Evolutionary conservation across 2,329 filamentous ascomycete genomes (phyloP), one percentile per base, ranked within the genome.

Genomic region (Sporothrix protearum): DNA sequence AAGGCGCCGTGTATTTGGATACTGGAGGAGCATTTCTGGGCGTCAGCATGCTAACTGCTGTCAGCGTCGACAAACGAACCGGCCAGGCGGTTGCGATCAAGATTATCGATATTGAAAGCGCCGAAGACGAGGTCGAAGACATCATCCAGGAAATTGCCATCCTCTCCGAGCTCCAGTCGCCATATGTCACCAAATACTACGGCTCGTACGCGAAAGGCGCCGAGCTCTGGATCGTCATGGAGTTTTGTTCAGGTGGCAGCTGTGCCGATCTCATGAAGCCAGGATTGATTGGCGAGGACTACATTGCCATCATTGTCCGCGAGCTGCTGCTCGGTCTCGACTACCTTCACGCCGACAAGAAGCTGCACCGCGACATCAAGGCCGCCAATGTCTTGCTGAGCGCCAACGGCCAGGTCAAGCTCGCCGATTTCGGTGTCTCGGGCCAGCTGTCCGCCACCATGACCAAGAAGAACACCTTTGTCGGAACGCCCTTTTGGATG

Each of bases 381-480:
- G 95, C 96, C 78, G 96, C 96, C 75, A 99, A 99, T 78, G 90
- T 99, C 39, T 85, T 99, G 45, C 87, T 99, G 6, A 91, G 92
- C 73, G 89, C 93, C 67, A 97, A 92, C 78, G 96, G 96, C 2
- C 96, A 98, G 82, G 95, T 99, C 76, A 99, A 99, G 81, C 85
- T 98, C 71, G 95, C 95, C 16, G 95, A 99, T 80, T 99, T 99
- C 82, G 95, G 95, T 72, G 96, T 99, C 7, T 97, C 95, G 0
- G 95, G 95, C 36, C 96, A 98, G 82, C 86, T 98, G 28, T 96
- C 95, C 10, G 95, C 95, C 7, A 99, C 95, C 67, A 98, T 98
- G 94, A 97, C 95, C 74, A 98, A 98, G 86, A 98, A 98, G 84
- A 98, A 98, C 79, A 98, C 95, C 0, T 99, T 98, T 80, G 95